Percentiles rank a stretch among this genome's conserved stretches.
phyloP scores from a whole-genome alignment of 331 rosid genomes.

The Quercus phellos region DNA sequence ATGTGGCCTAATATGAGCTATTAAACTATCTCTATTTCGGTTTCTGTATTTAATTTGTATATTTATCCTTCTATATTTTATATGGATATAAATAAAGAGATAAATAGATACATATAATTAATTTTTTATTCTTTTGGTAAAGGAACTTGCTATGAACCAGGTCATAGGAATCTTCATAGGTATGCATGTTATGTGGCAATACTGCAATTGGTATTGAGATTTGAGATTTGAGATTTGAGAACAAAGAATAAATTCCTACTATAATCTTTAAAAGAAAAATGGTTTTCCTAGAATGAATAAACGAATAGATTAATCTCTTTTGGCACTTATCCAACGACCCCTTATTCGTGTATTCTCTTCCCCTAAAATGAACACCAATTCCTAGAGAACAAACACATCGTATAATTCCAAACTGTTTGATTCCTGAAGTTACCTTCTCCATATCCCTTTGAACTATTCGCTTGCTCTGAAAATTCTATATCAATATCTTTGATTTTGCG shows the following conservation, averaged over 20 bases:
- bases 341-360: constrained; percentile 1
- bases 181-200: neutral
- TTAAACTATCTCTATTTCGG: too few species aligned
- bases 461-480: neutral
- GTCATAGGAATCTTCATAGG: neutral
- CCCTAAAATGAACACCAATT: neutral
- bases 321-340: neutral
- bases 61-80: too few species aligned
- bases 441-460: neutral
- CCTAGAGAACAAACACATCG: constrained; percentile 13
- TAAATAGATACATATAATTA: too few species aligned
- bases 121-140: neutral
- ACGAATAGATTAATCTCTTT: neutral
- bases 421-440: neutral
- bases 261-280: neutral
- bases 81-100: too few species aligned
- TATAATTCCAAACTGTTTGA: neutral
- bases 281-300: neutral
- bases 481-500: neutral
- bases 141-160: neutral
- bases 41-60: too few species aligned
- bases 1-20: too few species aligned
- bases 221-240: neutral
- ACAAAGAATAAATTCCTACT: neutral
- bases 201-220: neutral